Percentiles rank a stretch among this genome's conserved stretches.
These are phyloP conservation scores for Xylaria palmicola DNA, from an alignment of 495 filamentous ascomycete genomes.

Conservation along the genomic window DNA sequence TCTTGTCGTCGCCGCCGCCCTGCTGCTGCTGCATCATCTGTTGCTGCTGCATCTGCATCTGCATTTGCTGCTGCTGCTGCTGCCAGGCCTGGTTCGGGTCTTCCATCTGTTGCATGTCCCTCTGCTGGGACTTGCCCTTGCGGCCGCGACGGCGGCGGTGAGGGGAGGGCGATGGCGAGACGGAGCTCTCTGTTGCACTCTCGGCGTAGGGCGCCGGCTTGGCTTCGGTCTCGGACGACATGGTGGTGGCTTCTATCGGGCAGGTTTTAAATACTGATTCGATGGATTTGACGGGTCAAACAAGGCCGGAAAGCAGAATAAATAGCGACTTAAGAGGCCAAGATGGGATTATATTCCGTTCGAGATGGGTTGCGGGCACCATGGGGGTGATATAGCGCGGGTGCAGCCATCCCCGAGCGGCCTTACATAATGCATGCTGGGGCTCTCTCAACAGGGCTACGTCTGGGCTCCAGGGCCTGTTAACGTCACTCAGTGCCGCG, in stretches of 20 bases:
- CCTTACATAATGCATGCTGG: slow-evolving; percentile 1
- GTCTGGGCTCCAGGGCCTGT: not conserved
- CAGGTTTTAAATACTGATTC: not conserved
- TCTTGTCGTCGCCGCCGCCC: slow-evolving; percentile 39
- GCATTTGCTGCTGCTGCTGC: slow-evolving; percentile 27
- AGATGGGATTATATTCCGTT: not conserved
- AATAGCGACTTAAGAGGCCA: not conserved
- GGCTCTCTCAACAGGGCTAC: not conserved
- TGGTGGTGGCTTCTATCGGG: not conserved
- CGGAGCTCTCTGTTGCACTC: slow-evolving; percentile 13
- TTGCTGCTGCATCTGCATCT: slow-evolving; percentile 31
- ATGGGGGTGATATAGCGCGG: not conserved
- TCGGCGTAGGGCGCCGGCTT: slow-evolving; percentile 13
- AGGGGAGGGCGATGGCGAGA: slow-evolving; percentile 8
- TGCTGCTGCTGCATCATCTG: slow-evolving; percentile 25
- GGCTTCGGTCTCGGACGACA: slow-evolving; percentile 12
- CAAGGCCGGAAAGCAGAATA: not conserved
- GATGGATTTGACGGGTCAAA: not conserved
- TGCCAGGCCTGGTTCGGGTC: slow-evolving; percentile 4
- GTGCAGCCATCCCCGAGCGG: not conserved
- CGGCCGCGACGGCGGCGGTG: slow-evolving; percentile 3
- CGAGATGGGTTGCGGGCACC: not conserved
- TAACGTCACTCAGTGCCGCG: slow-evolving; percentile 6
- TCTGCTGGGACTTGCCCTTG: slow-evolving; percentile 3
- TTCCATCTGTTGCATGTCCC: slow-evolving; percentile 7